Conservation (phyloP, 306 rosid species). For the Quillaja saponaria region DNA sequence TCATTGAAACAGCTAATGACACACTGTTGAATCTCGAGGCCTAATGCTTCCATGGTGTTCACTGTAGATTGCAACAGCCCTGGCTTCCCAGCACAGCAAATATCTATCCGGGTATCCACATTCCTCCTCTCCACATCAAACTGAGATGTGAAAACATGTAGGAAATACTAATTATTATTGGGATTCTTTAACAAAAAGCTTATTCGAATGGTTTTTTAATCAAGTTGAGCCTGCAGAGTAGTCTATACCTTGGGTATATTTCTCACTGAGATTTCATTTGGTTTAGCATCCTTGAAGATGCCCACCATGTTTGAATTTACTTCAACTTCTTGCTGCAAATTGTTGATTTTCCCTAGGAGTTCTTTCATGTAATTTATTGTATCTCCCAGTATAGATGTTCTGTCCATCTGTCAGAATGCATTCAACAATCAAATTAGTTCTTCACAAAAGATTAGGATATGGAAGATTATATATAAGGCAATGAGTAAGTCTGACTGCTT, state of each 20-base stretch:
- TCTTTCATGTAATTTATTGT: conserved; percentile 95
- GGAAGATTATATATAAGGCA: neutral
- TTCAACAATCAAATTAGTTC: conserved; percentile 31
- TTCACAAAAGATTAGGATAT: neutral
- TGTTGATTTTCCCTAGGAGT: conserved; percentile 71
- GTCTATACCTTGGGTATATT: conserved; percentile 75
- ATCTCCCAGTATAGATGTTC: conserved; percentile 95
- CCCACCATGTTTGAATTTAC: conserved; percentile 43
- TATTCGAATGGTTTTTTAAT: conserved; percentile 1
- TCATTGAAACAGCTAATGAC: conserved; percentile 88
- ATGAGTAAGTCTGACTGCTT: neutral
- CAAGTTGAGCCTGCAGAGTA: neutral
- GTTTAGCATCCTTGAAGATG: conserved; percentile 57
- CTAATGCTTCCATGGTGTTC: conserved; percentile 78
- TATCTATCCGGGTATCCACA: conserved; percentile 61
- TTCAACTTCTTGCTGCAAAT: conserved; percentile 56
- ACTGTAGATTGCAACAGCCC: conserved; percentile 72
- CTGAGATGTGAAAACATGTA: conserved; percentile 34
- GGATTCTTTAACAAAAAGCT: neutral
- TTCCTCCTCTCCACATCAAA: conserved; percentile 78
- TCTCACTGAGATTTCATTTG: conserved; percentile 64
- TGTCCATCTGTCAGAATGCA: conserved; percentile 66
- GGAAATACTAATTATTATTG: neutral
- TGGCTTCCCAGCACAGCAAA: conserved; percentile 82
- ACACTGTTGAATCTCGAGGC: conserved; percentile 92